Evolutionary conservation across 805 yeast species (phyloP), one percentile per base, ranked within the genome.

Genomic region (Lipomyces spencermartinsiae): DNA sequence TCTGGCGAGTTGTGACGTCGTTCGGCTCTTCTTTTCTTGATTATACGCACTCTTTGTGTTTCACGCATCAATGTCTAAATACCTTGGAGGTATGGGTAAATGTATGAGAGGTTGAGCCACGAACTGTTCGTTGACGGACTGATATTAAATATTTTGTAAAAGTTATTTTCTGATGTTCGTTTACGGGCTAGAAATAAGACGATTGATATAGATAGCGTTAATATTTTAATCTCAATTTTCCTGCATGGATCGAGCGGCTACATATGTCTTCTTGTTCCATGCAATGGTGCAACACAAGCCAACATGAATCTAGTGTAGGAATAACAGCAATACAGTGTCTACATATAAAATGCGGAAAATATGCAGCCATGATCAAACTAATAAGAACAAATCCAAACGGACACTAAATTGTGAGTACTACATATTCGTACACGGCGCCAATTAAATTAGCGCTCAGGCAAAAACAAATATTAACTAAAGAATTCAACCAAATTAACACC

Each of bases 71-170:
- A 43, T 43, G 49, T 43, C 22, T 12, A 6, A 43, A 43, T 43
- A 43, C 4, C 22, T 43, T 43, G 49, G 49, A 14, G 49, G 49
- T 19, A n/a, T 16, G n/a, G 49, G 16, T n/a, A 35, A 43, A 22
- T 16, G 49, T 43, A 43, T 9, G 49, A 16, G 49, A 43, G 49
- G 22, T 6, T 7, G 49, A 43, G 49, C 49, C 49, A 16, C 8
- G 49, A 43, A 43, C 49, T 19, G 22, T 43, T 43, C 49, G 19
- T 43, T 43, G 49, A 43, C 49, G 49, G 56, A 58, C 37, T 9
- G 19, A n/a, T 55, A 54, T 61, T 33, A 25, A 61, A 55, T 56
- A 46, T 37, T 34, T 56, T 46, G 57, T 63, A 59, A 63, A 49
- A 51, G 55, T 54, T 53, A 31, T 12, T 33, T 61, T 34, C 34